phyloP scores from a whole-genome alignment of 768 basidiomycete genomes.

The Kwoniella sp. region DNA sequence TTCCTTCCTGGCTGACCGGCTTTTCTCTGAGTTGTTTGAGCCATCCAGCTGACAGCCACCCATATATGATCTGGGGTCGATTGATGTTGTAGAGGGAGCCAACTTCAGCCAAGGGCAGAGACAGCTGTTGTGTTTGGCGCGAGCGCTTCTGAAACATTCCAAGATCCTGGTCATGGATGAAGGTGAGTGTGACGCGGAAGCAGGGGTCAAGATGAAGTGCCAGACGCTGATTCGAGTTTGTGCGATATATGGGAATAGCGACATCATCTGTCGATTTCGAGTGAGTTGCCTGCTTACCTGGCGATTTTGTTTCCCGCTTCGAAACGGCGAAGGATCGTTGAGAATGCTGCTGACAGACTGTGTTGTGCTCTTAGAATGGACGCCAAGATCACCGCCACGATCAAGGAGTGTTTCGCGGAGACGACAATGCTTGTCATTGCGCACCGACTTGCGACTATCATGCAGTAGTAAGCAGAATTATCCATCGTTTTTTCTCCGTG shows the following conservation, averaged over 20 bases:
- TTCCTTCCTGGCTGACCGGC: not conserved
- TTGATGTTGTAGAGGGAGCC: conserved; percentile 29
- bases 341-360: not conserved
- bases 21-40: too few relatives aligned
- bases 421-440: conserved; percentile 55
- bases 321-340: too few relatives aligned
- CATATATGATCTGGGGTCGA: too few relatives aligned
- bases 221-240: not conserved
- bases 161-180: conserved; percentile 56
- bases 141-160: conserved; percentile 50
- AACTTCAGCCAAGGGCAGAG: conserved; percentile 55
- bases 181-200: conserved; percentile 25
- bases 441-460: conserved; percentile 54
- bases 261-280: conserved; percentile 55
- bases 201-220: not conserved
- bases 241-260: too few relatives aligned
- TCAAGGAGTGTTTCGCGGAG: conserved; percentile 49
- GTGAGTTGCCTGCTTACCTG: conserved; percentile 30
- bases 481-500: not conserved
- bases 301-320: not conserved
- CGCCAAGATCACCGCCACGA: conserved; percentile 50
- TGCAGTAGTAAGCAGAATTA: conserved; percentile 43
- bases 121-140: conserved; percentile 53
- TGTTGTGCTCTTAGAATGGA: conserved; percentile 47
- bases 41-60: too few relatives aligned